These are phyloP conservation scores for bread wheat (Triticum aestivum) DNA, from an alignment of 176 grass and related monocot genomes.

Conservation along the genomic window DNA sequence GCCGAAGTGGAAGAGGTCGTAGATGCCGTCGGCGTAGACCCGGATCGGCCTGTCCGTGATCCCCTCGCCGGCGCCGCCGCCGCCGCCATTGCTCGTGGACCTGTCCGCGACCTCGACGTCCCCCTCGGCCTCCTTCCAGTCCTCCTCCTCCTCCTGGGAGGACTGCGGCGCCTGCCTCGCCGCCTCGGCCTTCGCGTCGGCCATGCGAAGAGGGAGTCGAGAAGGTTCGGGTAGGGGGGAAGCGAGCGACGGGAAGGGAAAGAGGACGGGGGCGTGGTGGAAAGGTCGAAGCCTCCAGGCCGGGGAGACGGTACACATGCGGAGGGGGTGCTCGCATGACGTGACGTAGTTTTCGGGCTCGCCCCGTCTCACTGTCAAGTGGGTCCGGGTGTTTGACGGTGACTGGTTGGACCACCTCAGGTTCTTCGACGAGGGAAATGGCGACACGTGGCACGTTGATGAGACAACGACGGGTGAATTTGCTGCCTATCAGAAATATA, in stretches of 20 bases:
- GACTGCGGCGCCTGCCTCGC: slow-evolving; percentile 35
- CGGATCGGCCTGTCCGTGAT: slow-evolving; percentile 58
- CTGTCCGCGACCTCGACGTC: slow-evolving; percentile 22
- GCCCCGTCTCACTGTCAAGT: not conserved
- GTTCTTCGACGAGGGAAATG: not conserved
- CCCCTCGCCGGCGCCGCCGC: not conserved
- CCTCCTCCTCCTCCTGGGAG: slow-evolving; percentile 57
- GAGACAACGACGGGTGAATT: not conserved
- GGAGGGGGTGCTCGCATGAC: not conserved
- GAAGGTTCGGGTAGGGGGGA: not conserved
- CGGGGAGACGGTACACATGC: not conserved
- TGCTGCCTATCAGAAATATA: no score
- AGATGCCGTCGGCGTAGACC: slow-evolving; percentile 90
- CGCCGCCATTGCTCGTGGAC: slow-evolving; percentile 6
- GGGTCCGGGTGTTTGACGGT: not conserved
- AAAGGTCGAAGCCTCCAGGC: not conserved
- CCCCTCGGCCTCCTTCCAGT: slow-evolving; percentile 56
- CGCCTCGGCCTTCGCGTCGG: slow-evolving; percentile 43
- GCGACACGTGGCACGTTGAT: not conserved
- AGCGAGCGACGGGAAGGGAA: not conserved
- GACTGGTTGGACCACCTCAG: not conserved
- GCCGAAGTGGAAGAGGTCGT: slow-evolving; percentile 95
- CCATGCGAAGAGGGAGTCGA: slow-evolving; percentile 36
- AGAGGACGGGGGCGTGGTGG: not conserved
- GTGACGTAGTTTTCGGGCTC: not conserved